Evolutionary conservation across 2,329 filamentous ascomycete genomes (phyloP), one percentile per base, ranked within the genome.

Genomic region (Iodosphaeria phyllophila): DNA sequence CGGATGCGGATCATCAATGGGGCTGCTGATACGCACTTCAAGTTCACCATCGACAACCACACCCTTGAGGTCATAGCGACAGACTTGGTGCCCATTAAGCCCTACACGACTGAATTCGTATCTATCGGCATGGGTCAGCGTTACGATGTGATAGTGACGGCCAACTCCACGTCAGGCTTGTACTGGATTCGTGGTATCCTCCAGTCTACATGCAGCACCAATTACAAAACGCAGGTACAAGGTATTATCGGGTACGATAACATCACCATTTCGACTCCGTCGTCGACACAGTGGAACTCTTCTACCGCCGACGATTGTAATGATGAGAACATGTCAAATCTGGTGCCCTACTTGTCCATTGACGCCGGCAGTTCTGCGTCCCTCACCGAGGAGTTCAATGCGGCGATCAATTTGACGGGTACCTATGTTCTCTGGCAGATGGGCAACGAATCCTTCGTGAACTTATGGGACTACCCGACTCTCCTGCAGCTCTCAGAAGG

Each of bases 41-140:
- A 53, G 31, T 65, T 66, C 34, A 51, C 48, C 17, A 62, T 67
- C 29, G 62, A 67, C 39, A 56, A 60, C 25, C 69, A 74, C 40
- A 54, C 39, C 1, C 40, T 74, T 34, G 60, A 51, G 0, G 64
- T 74, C 18, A 66, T 74, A 19, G 52, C 57, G 1, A 48, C 44
- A n/a, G 70, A 72, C 30, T 44, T 73, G 4, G 61, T 73, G 0
- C 63, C 67, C 3, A 52, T 74, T 13, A 36, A 50, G 13, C 67
- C 68, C 0, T 74, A 60, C 30, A 43, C 44, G 1, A 57, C 64
- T 1, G 48, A 52, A 0, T 47, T 45, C 12, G 24, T 68, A 4
- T 46, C 48, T 14, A 32, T 43, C 14, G 38, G 30, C 7, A 41
- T 40, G 13, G 40, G 39, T 3, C 50, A 54, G 32, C 45, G 58